A percentile compares a stretch with the other conserved stretches of the same genome.
Evolutionary conservation across 2,329 filamentous ascomycete genomes (phyloP).

Genomic region (Ascochyta koolunga): DNA sequence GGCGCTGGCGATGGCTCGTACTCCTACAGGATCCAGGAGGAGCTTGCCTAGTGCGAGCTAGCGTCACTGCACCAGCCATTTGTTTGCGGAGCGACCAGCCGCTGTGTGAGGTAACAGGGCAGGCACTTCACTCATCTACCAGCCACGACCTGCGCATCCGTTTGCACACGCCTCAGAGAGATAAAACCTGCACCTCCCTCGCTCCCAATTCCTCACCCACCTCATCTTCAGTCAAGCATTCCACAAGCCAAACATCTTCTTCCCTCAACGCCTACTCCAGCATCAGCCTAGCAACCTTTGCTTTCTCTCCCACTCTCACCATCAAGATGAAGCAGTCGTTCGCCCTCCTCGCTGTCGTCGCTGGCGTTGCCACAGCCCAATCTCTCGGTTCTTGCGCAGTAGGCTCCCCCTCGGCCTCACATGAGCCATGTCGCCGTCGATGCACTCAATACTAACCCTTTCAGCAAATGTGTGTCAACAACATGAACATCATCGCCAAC

Average conservation of each 20-base stretch:
- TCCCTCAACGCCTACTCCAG: slow-evolving; percentile 21
- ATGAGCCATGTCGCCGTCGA: background rate
- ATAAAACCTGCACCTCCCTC: slow-evolving; percentile 19
- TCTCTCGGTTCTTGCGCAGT: slow-evolving; percentile 44
- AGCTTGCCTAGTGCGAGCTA: slow-evolving; percentile 9
- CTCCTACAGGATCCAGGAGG: slow-evolving; percentile 15
- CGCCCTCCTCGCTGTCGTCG: slow-evolving; percentile 44
- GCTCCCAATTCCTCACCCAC: slow-evolving; percentile 9
- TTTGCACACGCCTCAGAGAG: slow-evolving; percentile 4
- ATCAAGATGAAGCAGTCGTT: slow-evolving; percentile 48
- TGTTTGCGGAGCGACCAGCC: slow-evolving; percentile 21
- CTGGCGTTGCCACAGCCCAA: slow-evolving; percentile 46
- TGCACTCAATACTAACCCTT: slow-evolving; percentile 18
- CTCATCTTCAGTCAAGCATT: slow-evolving; percentile 16
- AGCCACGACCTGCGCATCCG: slow-evolving; percentile 20
- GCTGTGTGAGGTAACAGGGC: slow-evolving; percentile 15
- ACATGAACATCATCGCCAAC: slow-evolving; percentile 53
- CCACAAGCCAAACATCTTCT: slow-evolving; percentile 15
- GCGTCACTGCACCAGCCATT: slow-evolving; percentile 25
- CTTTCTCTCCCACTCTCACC: slow-evolving; percentile 13
- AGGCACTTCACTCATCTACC: slow-evolving; percentile 15
- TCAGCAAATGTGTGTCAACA: slow-evolving; percentile 52
- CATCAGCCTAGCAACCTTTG: slow-evolving; percentile 30
- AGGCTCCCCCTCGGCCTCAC: slow-evolving; percentile 25
- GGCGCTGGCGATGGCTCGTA: slow-evolving; percentile 5